phyloP scores from a whole-genome alignment of 2,329 filamentous ascomycete genomes.

The Bretziella fagacearum region DNA sequence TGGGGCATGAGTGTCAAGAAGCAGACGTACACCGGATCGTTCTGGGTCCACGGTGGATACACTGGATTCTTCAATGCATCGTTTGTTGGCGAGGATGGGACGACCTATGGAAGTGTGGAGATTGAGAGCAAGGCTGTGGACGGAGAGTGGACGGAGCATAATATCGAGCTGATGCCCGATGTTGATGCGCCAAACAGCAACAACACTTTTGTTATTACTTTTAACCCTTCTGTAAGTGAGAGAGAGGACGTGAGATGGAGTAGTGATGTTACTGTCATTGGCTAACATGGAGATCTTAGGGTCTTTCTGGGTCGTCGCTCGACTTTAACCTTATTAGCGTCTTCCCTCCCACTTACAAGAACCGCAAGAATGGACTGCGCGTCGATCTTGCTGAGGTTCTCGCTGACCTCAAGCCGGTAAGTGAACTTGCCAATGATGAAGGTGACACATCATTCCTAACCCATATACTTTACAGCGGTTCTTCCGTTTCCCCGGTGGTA shows the following conservation, averaged over 20 bases:
- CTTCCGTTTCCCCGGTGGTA: slow-evolving; percentile 48
- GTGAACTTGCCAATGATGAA: too few relatives aligned
- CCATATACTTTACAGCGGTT: slow-evolving; percentile 26
- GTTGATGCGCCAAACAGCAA: slow-evolving; percentile 35
- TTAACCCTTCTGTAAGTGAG: slow-evolving; percentile 25
- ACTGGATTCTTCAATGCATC: slow-evolving; percentile 31
- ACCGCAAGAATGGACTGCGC: slow-evolving; percentile 39
- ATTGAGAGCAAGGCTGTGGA: slow-evolving; percentile 27
- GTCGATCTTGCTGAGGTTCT: slow-evolving; percentile 37
- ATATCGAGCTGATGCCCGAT: slow-evolving; percentile 27
- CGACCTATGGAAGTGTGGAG: slow-evolving; percentile 29
- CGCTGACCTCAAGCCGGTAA: slow-evolving; percentile 32
- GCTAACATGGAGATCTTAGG: too few relatives aligned
- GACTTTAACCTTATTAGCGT: slow-evolving; percentile 42
- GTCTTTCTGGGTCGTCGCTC: slow-evolving; percentile 25
- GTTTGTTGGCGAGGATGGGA: slow-evolving; percentile 28
- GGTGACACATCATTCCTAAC: neutral
- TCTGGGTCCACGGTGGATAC: slow-evolving; percentile 35
- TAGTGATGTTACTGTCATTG: too few relatives aligned
- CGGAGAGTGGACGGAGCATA: slow-evolving; percentile 34
- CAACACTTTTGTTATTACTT: slow-evolving; percentile 39
- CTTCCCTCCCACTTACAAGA: slow-evolving; percentile 44
- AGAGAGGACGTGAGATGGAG: too few relatives aligned
- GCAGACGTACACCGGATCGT: slow-evolving; percentile 32
- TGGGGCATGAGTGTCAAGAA: slow-evolving; percentile 39